Evolutionary conservation across 1,139 yeast genomes (phyloP).

Genomic region (Arxiozyma slooffiae): DNA sequence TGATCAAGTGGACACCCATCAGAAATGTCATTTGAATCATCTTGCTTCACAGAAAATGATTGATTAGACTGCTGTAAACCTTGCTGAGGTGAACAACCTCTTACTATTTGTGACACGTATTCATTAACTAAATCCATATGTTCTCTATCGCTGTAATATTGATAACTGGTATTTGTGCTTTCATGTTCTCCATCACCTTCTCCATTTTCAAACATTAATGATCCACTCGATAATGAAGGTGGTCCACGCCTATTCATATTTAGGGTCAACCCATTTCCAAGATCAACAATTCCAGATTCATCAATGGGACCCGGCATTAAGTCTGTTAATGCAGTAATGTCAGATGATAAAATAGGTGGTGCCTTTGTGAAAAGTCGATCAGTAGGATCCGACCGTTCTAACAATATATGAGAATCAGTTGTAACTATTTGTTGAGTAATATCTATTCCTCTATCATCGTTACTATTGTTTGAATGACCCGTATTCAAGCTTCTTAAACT

Average conservation of each 20-base stretch:
- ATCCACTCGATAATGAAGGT: conserved; percentile 25
- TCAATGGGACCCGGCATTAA: not conserved
- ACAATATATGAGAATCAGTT: not conserved
- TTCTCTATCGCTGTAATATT: conserved; percentile 6
- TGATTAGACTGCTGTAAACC: conserved; percentile 3
- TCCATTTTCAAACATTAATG: conserved; percentile 2
- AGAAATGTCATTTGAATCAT: conserved; percentile 4
- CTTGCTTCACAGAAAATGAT: not conserved
- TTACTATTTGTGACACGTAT: conserved; percentile 24
- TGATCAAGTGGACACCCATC: conserved; percentile 8
- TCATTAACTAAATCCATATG: conserved; percentile 18
- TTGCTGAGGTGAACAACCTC: conserved; percentile 9
- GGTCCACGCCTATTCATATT: conserved; percentile 27
- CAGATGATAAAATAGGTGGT: not conserved
- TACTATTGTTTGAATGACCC: not conserved
- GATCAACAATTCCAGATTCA: conserved; percentile 18
- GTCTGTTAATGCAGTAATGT: not conserved
- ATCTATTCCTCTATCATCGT: not conserved
- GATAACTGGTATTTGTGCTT: not conserved
- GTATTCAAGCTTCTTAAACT: not conserved
- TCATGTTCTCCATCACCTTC: not conserved
- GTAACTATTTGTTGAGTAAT: not conserved
- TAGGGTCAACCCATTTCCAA: conserved; percentile 29
- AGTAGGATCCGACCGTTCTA: not conserved
- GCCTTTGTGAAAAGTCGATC: not conserved